These are phyloP conservation scores for Candida arabinofermentans DNA, from an alignment of 805 yeast genomes.

Conservation along the genomic window DNA sequence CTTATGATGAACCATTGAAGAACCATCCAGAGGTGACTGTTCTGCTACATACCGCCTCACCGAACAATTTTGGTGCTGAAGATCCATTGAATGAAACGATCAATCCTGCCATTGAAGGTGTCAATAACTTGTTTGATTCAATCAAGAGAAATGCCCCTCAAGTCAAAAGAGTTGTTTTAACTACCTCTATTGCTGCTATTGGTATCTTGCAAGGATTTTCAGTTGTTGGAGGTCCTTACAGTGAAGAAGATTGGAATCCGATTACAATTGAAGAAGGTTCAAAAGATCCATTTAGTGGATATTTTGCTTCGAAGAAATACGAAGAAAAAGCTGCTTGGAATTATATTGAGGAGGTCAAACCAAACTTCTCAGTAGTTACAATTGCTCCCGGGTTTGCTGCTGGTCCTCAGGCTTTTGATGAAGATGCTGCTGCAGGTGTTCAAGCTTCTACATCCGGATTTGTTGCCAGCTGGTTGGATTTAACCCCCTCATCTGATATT, in stretches of 20 bases:
- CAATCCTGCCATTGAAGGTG: not conserved
- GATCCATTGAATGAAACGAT: too few relatives aligned
- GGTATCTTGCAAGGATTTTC: not conserved
- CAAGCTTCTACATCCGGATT: not conserved
- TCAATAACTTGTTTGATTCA: not conserved
- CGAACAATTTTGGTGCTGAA: too few relatives aligned
- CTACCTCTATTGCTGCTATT: not conserved
- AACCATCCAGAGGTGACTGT: too few relatives aligned
- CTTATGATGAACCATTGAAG: constrained; percentile 45
- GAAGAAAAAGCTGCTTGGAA: constrained; percentile 44
- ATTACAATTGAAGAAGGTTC: not conserved
- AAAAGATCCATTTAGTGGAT: constrained; percentile 19
- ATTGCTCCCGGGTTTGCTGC: not conserved
- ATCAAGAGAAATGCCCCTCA: not conserved
- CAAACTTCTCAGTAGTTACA: constrained; percentile 27
- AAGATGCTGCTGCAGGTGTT: not conserved
- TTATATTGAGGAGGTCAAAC: constrained; percentile 26
- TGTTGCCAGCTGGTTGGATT: not conserved
- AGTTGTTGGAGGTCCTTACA: too few relatives aligned
- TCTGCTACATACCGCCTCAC: constrained; percentile 52
- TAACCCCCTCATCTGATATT: not conserved
- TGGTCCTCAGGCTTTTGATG: not conserved
- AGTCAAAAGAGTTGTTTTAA: not conserved
- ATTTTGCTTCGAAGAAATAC: constrained; percentile 36
- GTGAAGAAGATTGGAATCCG: not conserved